Evolutionary conservation across 176 grass and related monocot species (phyloP), one percentile per base, ranked within the genome.

Genomic region (Musa itinerans): DNA sequence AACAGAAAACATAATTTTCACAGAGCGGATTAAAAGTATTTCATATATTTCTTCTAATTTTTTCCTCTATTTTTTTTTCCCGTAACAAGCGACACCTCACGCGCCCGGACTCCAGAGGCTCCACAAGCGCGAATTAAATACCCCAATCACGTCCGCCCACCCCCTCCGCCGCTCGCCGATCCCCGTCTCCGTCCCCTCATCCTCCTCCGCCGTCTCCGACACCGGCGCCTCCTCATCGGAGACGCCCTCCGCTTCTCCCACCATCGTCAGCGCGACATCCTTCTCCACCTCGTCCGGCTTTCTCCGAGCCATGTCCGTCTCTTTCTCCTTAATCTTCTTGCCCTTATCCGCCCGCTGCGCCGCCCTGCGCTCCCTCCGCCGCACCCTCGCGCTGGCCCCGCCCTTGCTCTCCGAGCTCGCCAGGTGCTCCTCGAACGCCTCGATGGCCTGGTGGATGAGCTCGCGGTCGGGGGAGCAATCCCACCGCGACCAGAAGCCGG

Each of bases 391-490:
- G 34, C 34, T 5, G 34, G 34, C 34, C 34, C 34, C 34, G 23
- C 77, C 73, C 48, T 23, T 68, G 43, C 80, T 79, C 69, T 71
- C 73, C 0, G 74, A 78, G 24, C 72, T 63, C 11, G 79, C 69
- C 0, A 96, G 92, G 81, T 96, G 88, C 57, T 96, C 92, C 64
- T 91, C 88, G 77, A 96, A 96, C 0, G 81, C 92, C 76, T 96
- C 88, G 53, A 96, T 91, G 64, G 79, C 88, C 52, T 79, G 81
- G 76, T 96, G 83, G 51, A 96, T 89, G 27, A 85, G 50, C 20
- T 89, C 87, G 67, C 82, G 84, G 55, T 87, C 84, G 8, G 70
- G 56, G 10, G 92, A 96, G 70, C 78, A 74, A 78, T 96, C 64
- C 92, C 92, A 96, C 1, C 92, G 79, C 1, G 92, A 90, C 88